Evolutionary conservation across 768 basidiomycete genomes (phyloP).

Genomic region (Mycena sanguinolenta): DNA sequence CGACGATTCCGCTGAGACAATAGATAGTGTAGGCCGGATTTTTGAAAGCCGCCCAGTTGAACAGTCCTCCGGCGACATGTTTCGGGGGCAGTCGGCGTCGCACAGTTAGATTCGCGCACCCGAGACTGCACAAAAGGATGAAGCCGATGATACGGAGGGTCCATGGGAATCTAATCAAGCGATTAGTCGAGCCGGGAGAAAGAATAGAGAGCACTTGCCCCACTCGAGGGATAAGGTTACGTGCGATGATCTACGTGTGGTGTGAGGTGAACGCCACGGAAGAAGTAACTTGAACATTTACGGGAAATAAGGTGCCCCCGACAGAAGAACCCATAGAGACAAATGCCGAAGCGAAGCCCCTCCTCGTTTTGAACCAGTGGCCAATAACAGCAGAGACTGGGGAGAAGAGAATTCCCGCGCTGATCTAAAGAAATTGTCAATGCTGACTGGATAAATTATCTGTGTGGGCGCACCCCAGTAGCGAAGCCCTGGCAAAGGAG

Average conservation of each 20-base stretch:
- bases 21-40: slow-evolving; percentile 67
- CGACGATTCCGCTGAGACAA: slow-evolving; percentile 65
- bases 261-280: not conserved
- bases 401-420: slow-evolving; percentile 63
- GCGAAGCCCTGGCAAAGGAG: slow-evolving; percentile 80
- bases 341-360: slow-evolving; percentile 67
- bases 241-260: slow-evolving; percentile 53
- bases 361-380: slow-evolving; percentile 74
- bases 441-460: too few species aligned
- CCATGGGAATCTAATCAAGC: slow-evolving; percentile 70
- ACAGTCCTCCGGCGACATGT: slow-evolving; percentile 64
- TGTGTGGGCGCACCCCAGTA: slow-evolving; percentile 71
- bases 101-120: slow-evolving; percentile 60
- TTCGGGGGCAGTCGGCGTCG: slow-evolving; percentile 67
- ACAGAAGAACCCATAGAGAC: slow-evolving; percentile 68
- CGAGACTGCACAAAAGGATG: slow-evolving; percentile 63
- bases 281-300: not conserved
- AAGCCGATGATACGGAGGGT: slow-evolving; percentile 77
- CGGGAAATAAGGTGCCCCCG: slow-evolving; percentile 74
- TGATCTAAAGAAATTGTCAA: slow-evolving; percentile 41
- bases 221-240: slow-evolving; percentile 63
- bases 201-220: slow-evolving; percentile 48
- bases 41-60: slow-evolving; percentile 58
- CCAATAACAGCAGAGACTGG: slow-evolving; percentile 64
- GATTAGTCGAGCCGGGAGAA: not conserved